Percentiles rank a stretch among this genome's conserved stretches.
phyloP scores from a whole-genome alignment of 257 asterid genomes.

The Fraxinus quadrangulata region DNA sequence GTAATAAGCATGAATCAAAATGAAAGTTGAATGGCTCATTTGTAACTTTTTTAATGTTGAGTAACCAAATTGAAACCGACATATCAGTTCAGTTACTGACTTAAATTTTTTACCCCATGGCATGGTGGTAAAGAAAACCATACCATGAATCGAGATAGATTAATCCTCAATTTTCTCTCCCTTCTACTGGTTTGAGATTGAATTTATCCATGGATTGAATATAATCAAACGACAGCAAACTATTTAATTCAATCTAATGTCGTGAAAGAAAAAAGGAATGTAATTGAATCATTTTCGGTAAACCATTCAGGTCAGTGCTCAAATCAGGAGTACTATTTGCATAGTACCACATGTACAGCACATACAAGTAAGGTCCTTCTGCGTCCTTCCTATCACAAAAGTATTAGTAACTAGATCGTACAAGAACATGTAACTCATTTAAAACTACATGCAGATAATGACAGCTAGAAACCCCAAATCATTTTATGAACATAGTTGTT shows the following conservation, averaged over 20 bases:
- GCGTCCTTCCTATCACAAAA: conserved; percentile 28
- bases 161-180: background rate
- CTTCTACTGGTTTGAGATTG: background rate
- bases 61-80: background rate
- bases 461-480: conserved; percentile 7
- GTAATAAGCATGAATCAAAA: background rate
- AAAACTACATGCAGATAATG: conserved; percentile 27
- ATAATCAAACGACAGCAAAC: background rate
- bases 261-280: conserved; percentile 1
- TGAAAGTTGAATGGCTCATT: background rate
- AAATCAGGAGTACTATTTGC: conserved; percentile 31
- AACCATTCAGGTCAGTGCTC: conserved; percentile 19
- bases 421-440: conserved; percentile 12
- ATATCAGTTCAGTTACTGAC: background rate
- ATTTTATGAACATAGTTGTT: background rate
- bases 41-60: background rate
- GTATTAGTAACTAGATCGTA: conserved; percentile 9
- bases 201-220: background rate
- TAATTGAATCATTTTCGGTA: background rate
- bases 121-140: background rate
- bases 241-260: background rate
- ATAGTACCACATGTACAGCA: conserved; percentile 36
- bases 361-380: conserved; percentile 24
- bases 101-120: background rate
- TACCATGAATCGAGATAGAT: background rate